Base-by-base conservation (phyloP, 371 early-diverging fungal species). In the Mortierella sp. region DNA sequence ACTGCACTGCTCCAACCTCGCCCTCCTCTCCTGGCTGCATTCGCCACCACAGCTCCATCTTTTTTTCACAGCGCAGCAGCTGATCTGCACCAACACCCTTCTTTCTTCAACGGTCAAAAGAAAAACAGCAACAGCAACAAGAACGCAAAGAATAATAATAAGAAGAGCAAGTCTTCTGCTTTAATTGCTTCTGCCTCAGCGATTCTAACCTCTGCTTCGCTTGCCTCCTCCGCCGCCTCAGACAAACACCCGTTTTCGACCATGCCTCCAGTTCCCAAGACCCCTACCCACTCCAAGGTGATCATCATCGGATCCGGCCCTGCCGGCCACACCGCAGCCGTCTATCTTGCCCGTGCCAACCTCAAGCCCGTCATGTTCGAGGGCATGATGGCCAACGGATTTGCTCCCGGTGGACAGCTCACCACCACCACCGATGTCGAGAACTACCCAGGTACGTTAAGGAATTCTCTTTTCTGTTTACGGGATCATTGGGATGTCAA, bases 281-380 rank as follows among this genome's bases (percentile, higher is more conserved):
- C 74, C 37, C 82, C 82, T 34, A 71, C 16, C 39, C 82, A 82
- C 78, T 77, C 78, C 78, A 82, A 82, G 75, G 82, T 82, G 24
- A 67, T 81, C 69, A 92, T 96, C 83, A 89, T 95, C 63, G 96
- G 98, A 70, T 96, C 97, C 19, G 98, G 98, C 4, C 98, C 98
- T 70, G 99, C 98, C 65, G 98, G 96, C 13, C 97, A 97, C 89
- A 96, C 97, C 45, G 97, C 98, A 29, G 99, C 99, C 67, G 94
- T 99, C 76, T 99, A 99, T 87, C 89, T 94, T 52, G 96, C 97
- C 45, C 93, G 99, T 71, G 99, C 99, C 66, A 94, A 97, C 82
- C 86, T 97, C 67, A 85, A 93, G 50, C 99, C 99, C 13, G 90
- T 96, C 75, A 89, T 99, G 90, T 98, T 96, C 85, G 99, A 99